Base-by-base conservation (phyloP, 2,329 filamentous ascomycete species). In the Hypoxylon rubiginosum region DNA sequence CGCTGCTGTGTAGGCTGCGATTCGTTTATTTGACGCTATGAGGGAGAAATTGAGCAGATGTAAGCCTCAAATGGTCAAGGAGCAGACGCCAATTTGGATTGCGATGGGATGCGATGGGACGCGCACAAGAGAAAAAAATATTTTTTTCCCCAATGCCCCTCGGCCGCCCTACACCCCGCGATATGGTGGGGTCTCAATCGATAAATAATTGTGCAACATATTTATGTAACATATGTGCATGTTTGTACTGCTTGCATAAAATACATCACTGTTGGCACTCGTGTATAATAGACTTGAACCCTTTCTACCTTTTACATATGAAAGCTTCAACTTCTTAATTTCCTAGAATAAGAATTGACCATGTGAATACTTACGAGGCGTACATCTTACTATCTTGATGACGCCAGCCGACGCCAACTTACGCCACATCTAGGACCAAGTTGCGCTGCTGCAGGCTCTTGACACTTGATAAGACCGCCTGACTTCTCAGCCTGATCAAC, bases 71-170 rank as follows among this genome's bases (percentile, higher is more conserved):
- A 21, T 48, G 4, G 21, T 17, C 11, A 13, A 48, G 43, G 9
- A n/a, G n/a, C n/a, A 2, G 21, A 26, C 17, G 19, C 43, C 19
- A 48, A 49, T 3, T 49, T 17, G 24, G 15, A 17, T 30, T 49
- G 15, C 10, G 26, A 32, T 19, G 1, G 26, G 39, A 17, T 36
- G 13, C 32, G 36, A 28, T 28, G 26, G 26, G 26, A 28, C 24
- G 45, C 15, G 46, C 46, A 49, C 46, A 45, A 34, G 49, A 62
- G 55, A 64, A 69, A 66, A 72, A 68, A 56, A 34, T 43, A 36
- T 54, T 66, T 62, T 55, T 68, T 67, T 69, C 68, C 69, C 67
- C 64, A 43, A 52, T 75, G 71, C 73, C 68, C 72, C 72, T 70
- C 70, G 59, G 45, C 19, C n/a, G n/a, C n/a, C n/a, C n/a, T n/a